phyloP scores from a whole-genome alignment of 108 stramenopile species.

The Parmales sp. region DNA sequence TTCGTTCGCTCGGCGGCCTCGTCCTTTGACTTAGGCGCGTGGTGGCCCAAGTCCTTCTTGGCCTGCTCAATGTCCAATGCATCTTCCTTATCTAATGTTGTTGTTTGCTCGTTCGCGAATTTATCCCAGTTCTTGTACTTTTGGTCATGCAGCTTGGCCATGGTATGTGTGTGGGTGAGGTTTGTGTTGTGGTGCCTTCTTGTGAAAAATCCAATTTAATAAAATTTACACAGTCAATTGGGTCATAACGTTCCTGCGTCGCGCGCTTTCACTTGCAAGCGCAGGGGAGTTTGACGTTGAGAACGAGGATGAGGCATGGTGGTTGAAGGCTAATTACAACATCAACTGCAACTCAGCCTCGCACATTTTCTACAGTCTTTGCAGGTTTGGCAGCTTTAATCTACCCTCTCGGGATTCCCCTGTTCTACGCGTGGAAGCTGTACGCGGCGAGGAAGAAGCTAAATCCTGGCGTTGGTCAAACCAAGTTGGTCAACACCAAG shows the following conservation, averaged over 20 bases:
- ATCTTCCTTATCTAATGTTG: neutral
- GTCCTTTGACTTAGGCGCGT: constrained; percentile 54
- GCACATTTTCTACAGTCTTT: neutral
- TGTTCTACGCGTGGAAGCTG: neutral
- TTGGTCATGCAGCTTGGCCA: neutral
- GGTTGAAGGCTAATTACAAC: neutral
- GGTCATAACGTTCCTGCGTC: too few species aligned
- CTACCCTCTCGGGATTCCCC: constrained; percentile 2
- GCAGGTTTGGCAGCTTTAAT: neutral
- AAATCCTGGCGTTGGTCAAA: neutral
- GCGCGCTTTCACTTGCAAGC: too few species aligned
- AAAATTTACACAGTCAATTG: too few species aligned
- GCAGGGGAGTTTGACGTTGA: too few species aligned
- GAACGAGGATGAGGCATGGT: too few species aligned
- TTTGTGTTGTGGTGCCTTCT: too few species aligned
- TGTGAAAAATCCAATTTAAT: too few species aligned
- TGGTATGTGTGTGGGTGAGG: too few species aligned
- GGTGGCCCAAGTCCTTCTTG: constrained; percentile 49
- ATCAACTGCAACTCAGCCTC: neutral
- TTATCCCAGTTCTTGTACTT: neutral
- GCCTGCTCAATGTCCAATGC: constrained; percentile 6
- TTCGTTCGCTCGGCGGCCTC: constrained; percentile 60
- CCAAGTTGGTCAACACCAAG: too few species aligned
- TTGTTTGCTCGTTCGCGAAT: neutral
- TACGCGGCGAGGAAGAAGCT: neutral